phyloP scores from a whole-genome alignment of 768 basidiomycete species.

The Arthromyces matolae region DNA sequence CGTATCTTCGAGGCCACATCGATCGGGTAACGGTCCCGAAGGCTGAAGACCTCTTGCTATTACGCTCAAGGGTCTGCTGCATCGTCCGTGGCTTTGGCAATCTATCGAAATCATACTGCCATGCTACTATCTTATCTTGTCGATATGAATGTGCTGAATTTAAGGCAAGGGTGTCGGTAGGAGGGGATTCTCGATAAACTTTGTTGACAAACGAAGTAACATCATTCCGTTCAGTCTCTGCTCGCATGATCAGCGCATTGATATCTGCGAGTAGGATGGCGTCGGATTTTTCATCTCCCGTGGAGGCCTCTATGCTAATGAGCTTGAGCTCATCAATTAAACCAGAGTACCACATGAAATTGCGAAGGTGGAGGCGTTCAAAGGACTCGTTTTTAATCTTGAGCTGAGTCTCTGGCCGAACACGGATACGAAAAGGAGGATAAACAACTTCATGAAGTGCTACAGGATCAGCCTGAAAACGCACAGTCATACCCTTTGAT shows the following conservation, averaged over 20 bases:
- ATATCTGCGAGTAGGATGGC: slow-evolving; percentile 58
- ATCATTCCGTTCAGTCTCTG: slow-evolving; percentile 72
- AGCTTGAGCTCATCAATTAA: slow-evolving; percentile 73
- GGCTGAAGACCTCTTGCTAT: slow-evolving; percentile 52
- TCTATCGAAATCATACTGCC: slow-evolving; percentile 90
- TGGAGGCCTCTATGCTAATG: slow-evolving; percentile 76
- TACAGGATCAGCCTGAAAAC: slow-evolving; percentile 84
- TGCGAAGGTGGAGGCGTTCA: slow-evolving; percentile 67
- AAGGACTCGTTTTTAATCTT: slow-evolving; percentile 92
- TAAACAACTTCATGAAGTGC: slow-evolving; percentile 82
- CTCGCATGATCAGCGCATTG: slow-evolving; percentile 63
- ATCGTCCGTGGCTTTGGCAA: slow-evolving; percentile 68
- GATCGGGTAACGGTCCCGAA: slow-evolving; percentile 68
- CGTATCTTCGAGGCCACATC: slow-evolving; percentile 67
- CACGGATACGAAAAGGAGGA: slow-evolving; percentile 82
- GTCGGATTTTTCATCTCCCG: slow-evolving; percentile 72
- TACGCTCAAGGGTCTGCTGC: slow-evolving; percentile 42
- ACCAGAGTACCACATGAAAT: slow-evolving; percentile 69
- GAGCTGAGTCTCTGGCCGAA: slow-evolving; percentile 84
- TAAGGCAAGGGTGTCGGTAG: slow-evolving; percentile 83
- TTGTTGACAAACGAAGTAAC: slow-evolving; percentile 69
- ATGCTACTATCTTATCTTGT: slow-evolving; percentile 94
- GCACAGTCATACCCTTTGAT: slow-evolving; percentile 76
- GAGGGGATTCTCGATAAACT: slow-evolving; percentile 75
- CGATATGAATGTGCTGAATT: slow-evolving; percentile 83